Evolutionary conservation across 1,139 yeast genomes (phyloP).

Genomic region (Suhomyces ambrosiae): DNA sequence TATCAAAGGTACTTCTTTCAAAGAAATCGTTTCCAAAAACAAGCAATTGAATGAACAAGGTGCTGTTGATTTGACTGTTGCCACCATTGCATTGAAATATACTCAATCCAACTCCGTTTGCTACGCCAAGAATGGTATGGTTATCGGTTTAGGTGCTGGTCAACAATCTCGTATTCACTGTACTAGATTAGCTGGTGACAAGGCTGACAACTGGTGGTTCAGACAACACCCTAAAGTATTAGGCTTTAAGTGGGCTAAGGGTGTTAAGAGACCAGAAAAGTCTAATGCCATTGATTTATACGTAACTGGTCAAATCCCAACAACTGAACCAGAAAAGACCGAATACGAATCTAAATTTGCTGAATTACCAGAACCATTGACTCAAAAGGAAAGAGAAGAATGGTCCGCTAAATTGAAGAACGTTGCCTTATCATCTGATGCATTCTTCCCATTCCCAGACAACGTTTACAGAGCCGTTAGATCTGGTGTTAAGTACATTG

Average conservation of each 20-base stretch:
- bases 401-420: constrained; percentile 80
- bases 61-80: constrained; percentile 87
- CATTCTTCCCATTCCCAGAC: constrained; percentile 99
- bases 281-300: constrained; percentile 94
- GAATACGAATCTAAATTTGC: constrained; percentile 92
- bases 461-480: constrained; percentile 96
- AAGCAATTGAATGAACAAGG: constrained; percentile 91
- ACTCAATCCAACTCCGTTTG: constrained; percentile 98
- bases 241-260: constrained; percentile 95
- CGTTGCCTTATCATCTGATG: constrained; percentile 94
- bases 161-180: constrained; percentile 99
- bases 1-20: constrained; percentile 81
- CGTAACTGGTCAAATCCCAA: constrained; percentile 90
- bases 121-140: constrained; percentile 98
- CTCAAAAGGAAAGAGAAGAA: constrained; percentile 79
- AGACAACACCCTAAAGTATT: constrained; percentile 96
- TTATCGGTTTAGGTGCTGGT: constrained; percentile 97
- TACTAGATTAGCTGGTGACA: constrained; percentile 98
- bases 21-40: constrained; percentile 87
- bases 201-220: constrained; percentile 99
- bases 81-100: constrained; percentile 94
- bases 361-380: constrained; percentile 78
- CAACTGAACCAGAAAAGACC: constrained; percentile 85
- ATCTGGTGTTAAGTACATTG: constrained; percentile 92
- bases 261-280: constrained; percentile 97